Base-by-base conservation (phyloP, 148 eudicot species). In the Vaccinium darrowii region DNA sequence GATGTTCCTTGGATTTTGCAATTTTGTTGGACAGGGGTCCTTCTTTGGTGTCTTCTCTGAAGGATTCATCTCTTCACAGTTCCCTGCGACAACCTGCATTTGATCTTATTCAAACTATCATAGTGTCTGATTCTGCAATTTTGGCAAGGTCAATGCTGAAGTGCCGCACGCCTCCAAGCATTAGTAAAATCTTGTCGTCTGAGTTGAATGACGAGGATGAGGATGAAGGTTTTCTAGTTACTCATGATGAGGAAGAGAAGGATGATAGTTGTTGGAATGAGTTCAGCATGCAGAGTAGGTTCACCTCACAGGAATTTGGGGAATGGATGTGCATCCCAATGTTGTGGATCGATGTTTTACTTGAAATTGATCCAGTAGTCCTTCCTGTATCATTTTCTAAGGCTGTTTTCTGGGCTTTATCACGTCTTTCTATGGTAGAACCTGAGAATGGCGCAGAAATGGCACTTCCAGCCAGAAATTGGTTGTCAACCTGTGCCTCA, bases 241-340 rank as follows among this genome's bases (percentile, higher is more conserved):
- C 83, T 83, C 86, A 84, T 85, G 81, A 83, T 83, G 81, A 65
- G 75, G 92, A 89, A 33, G 92, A 85, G 86, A 93, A 91, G 84
- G 90, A 85, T 83, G 77, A 62, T 81, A 89, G 90, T 91, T 92
- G 96, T 88, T 97, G 99, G 99, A 87, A 86, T 76, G 94, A 89
- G 63, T 97, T 91, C 81, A 90, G 83, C 78, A 69, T 88, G 74
- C 98, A 94, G 89, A 84, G 93, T 87, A 87, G 88, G 82, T 84
- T 88, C 74, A 89, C 91, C 72, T 88, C 91, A 80, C 86, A 78
- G 58, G 96, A 94, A 49, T 91, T 86, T 85, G 87, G 88, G 88
- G 93, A 85, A 82, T 97, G 99, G 99, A 88, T 94, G 96, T 97
- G 99, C 85, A 89, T 88, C 83, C 99, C 99, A 60, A 95, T 92